These are phyloP conservation scores for Pseudogymnoascus sp. DNA, from an alignment of 2,329 filamentous ascomycete species.

Conservation along the genomic window DNA sequence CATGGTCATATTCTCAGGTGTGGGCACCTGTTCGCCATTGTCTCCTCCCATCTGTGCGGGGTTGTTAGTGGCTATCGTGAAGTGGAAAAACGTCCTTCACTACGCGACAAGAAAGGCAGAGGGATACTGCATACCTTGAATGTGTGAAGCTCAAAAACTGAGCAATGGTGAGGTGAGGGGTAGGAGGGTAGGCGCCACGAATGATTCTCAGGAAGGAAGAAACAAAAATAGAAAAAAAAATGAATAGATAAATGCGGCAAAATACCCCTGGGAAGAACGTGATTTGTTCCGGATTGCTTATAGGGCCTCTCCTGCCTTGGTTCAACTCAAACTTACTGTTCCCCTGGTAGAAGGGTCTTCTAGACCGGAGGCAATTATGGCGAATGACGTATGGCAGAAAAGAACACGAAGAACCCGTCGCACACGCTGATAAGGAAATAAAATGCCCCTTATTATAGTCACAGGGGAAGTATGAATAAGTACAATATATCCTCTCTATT, in stretches of 20 bases:
- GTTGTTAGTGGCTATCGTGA: neutral
- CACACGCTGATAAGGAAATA: neutral
- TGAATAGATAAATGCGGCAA: neutral
- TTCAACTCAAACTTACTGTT: neutral
- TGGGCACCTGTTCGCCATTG: constrained; percentile 22
- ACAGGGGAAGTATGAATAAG: neutral
- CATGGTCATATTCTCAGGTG: constrained; percentile 47
- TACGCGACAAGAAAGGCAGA: neutral
- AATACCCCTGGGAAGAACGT: constrained; percentile 5
- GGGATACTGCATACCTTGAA: neutral
- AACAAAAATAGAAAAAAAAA: neutral
- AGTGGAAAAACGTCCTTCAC: neutral
- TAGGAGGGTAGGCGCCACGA: neutral
- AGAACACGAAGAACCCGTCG: neutral
- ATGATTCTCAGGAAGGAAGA: neutral
- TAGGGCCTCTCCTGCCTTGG: constrained; percentile 4
- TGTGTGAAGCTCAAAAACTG: neutral
- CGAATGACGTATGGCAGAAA: neutral
- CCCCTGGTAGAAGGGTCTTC: constrained; percentile 1
- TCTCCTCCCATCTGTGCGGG: constrained; percentile 8
- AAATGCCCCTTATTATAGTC: neutral
- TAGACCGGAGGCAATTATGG: neutral
- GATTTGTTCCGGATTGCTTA: neutral
- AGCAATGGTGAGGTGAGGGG: neutral
- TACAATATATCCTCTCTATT: neutral